Conservation (phyloP, 768 basidiomycete species). For the Leccinum boreale region DNA sequence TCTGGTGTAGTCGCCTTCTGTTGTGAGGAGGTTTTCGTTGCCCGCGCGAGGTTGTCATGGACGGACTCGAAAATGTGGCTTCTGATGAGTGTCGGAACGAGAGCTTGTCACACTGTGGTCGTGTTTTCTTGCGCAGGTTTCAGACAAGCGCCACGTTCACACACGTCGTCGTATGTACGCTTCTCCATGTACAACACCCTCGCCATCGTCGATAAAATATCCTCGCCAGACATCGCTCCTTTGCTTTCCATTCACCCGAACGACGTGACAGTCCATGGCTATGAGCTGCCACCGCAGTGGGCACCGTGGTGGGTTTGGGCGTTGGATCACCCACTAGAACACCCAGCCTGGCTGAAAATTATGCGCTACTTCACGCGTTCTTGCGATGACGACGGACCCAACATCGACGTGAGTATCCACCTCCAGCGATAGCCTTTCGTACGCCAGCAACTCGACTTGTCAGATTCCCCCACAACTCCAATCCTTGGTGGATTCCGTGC, state of each 20-base stretch:
- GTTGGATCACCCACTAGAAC: not conserved
- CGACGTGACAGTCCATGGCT: slow-evolving; percentile 30
- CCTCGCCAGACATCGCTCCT: slow-evolving; percentile 25
- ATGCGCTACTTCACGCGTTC: slow-evolving; percentile 23
- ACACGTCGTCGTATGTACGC: not conserved
- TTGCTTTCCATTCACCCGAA: slow-evolving; percentile 50
- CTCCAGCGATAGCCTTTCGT: not conserved
- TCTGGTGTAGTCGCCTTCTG: slow-evolving; percentile 42
- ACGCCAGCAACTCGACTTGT: not conserved
- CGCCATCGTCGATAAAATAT: slow-evolving; percentile 16
- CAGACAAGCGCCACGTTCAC: not conserved
- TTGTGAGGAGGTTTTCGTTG: slow-evolving; percentile 45
- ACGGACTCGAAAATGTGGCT: slow-evolving; percentile 49
- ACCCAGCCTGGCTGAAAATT: slow-evolving; percentile 23
- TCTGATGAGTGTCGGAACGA: slow-evolving; percentile 25
- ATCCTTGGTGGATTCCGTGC: slow-evolving; percentile 21
- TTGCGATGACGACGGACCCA: slow-evolving; percentile 1
- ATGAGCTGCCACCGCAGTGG: slow-evolving; percentile 22
- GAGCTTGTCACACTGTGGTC: no score
- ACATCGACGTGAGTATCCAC: slow-evolving; percentile 15
- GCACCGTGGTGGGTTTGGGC: slow-evolving; percentile 40
- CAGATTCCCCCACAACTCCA: slow-evolving; percentile 25
- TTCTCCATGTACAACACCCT: not conserved
- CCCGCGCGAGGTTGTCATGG: slow-evolving; percentile 49
- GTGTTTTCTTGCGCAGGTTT: no score